Evolutionary conservation across 768 basidiomycete species (phyloP), one percentile per base, ranked within the genome.

Genomic region (Tylopilus rubrobrunneus): DNA sequence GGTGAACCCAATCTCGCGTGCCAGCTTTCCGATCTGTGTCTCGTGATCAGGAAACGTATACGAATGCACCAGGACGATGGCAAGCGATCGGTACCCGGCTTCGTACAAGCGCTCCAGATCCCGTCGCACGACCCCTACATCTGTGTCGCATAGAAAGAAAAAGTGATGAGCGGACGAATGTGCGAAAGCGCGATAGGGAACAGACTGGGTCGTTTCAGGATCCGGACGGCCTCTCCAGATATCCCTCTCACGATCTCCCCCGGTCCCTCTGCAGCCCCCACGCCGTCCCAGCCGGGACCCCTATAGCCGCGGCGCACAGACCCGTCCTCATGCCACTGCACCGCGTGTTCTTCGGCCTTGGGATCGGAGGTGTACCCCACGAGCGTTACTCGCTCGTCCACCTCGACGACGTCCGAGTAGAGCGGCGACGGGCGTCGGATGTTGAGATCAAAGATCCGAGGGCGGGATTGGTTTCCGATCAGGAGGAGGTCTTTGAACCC

Each of bases 341-440:
- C 74, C 0, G 84, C 84, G 59, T 94, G 83, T 37, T 83, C 81
- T 52, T 86, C 89, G 0, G 86, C 82, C 48, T 85, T 68, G 0
- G 94, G 93, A 64, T 98, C 95, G 15, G 87, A 91, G 0, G 94
- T 92, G 64, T 89, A 98, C 17, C 94, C 95, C 0, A 95, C 89
- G 12, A 98, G 77, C 0, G 95, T 98, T 8, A 97, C 96, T 10
- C 96, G 86, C 72, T 98, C 96, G 60, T 96, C 92, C 0, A 86
- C 78, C 60, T 84, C 78, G 23, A 82, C 57, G 1, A 79, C 78
- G 7, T 78, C 74, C 12, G 84, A 81, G 68, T 95, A 98, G 6
- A 98, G 74, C 4, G 90, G 87, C 0, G 78, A 61, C 0, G 87
- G 78, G 10, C 91, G 82, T 25, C 85, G 82, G 67, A 98, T 95